These are phyloP conservation scores for Hypomontagnella submonticulosa DNA, from an alignment of 495 filamentous ascomycete species.

Conservation along the genomic window DNA sequence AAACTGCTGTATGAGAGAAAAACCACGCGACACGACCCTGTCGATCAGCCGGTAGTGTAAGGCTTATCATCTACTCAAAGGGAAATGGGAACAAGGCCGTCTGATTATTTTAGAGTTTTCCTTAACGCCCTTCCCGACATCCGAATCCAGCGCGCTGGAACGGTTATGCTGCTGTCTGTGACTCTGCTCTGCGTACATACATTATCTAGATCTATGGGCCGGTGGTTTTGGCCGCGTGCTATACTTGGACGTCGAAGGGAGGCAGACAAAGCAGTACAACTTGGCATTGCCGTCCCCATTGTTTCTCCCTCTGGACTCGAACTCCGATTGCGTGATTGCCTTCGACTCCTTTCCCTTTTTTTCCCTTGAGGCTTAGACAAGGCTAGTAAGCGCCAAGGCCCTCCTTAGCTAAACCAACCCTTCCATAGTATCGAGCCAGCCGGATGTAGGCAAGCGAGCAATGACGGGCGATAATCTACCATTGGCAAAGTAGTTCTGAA, in stretches of 20 bases:
- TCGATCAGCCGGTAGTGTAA: constrained; percentile 35
- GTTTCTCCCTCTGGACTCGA: constrained; percentile 2
- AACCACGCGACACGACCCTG: constrained; percentile 37
- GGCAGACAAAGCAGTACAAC: background rate
- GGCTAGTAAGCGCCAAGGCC: constrained; percentile 43
- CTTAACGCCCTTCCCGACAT: constrained; percentile 24
- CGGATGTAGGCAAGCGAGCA: constrained; percentile 24
- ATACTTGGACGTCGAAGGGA: background rate
- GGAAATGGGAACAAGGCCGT: constrained; percentile 31
- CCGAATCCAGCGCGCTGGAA: constrained; percentile 38
- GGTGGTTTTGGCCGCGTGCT: constrained; percentile 15
- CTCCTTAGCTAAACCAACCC: constrained; percentile 20
- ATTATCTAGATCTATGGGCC: constrained; percentile 31
- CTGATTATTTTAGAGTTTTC: constrained; percentile 8
- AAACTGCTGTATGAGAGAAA: constrained; percentile 1
- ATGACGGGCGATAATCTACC: constrained; percentile 14
- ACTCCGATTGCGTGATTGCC: constrained; percentile 36
- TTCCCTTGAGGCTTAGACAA: constrained; percentile 35
- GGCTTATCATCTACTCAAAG: constrained; percentile 42
- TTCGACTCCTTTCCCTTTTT: background rate
- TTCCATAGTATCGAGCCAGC: constrained; percentile 31
- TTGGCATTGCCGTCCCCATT: constrained; percentile 3
- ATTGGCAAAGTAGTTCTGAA: constrained; percentile 20
- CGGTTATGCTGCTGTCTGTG: background rate
- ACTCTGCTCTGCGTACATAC: constrained; percentile 14